Conservation (phyloP, 148 eudicot genomes). For the Rhododendron mucronatum region DNA sequence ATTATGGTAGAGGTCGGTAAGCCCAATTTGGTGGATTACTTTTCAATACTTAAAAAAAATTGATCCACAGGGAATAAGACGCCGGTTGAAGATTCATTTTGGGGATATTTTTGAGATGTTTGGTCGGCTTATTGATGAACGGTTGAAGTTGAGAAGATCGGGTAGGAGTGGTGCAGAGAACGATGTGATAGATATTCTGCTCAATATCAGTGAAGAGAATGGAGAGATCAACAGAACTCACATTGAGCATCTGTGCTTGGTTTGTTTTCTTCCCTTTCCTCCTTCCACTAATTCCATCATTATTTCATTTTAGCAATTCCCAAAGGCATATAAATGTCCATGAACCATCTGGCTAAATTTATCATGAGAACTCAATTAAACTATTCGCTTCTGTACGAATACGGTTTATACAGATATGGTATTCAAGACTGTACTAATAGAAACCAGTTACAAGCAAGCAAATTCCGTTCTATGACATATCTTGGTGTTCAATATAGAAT, state of each 20-base stretch:
- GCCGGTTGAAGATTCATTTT: neutral
- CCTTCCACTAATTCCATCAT: neutral
- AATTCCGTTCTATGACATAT: no score
- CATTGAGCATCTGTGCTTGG: slow-evolving; percentile 16
- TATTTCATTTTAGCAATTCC: neutral
- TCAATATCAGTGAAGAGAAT: slow-evolving; percentile 3
- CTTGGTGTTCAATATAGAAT: no score
- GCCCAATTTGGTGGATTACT: slow-evolving; percentile 16
- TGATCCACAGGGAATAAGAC: neutral
- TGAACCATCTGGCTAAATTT: neutral
- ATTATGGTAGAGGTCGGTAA: slow-evolving; percentile 8
- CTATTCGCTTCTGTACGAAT: neutral
- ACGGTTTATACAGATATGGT: neutral
- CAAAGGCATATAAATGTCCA: neutral
- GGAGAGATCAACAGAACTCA: slow-evolving; percentile 8
- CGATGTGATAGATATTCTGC: slow-evolving; percentile 1
- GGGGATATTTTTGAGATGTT: slow-evolving; percentile 2
- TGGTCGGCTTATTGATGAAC: slow-evolving; percentile 2
- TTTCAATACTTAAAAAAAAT: neutral
- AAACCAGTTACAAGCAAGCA: no score
- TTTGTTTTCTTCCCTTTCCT: neutral
- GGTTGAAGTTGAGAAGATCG: slow-evolving; percentile 4
- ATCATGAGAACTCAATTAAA: neutral
- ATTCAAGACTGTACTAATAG: neutral
- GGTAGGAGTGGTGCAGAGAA: neutral